phyloP scores from a whole-genome alignment of 2,329 filamentous ascomycete species.

The Colletotrichum sp. region DNA sequence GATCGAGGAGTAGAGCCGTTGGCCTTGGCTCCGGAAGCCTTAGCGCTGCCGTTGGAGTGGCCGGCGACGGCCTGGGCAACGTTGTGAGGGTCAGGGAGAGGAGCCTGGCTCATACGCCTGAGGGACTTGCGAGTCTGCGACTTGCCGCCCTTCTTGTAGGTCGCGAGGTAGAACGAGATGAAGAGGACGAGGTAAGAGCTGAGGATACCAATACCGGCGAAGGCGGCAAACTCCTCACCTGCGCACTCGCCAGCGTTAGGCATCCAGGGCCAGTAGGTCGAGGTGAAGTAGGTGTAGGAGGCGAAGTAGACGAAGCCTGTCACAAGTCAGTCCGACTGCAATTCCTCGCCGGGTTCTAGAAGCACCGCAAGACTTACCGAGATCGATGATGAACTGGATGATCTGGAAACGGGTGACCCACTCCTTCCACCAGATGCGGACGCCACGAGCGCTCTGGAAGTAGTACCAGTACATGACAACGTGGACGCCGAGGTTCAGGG shows the following conservation, averaged over 20 bases:
- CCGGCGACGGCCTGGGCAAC: constrained; percentile 59
- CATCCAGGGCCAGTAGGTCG: constrained; percentile 84
- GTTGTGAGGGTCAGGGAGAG: constrained; percentile 82
- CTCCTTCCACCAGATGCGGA: constrained; percentile 99
- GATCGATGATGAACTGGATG: constrained; percentile 94
- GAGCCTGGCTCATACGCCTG: constrained; percentile 68
- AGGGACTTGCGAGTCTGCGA: constrained; percentile 78
- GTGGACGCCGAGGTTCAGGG: constrained; percentile 90
- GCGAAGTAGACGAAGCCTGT: constrained; percentile 97
- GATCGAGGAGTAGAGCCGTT: constrained; percentile 69
- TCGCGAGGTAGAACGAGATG: constrained; percentile 98
- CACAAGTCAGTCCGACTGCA: constrained; percentile 24
- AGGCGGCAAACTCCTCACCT: constrained; percentile 95
- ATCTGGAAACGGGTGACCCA: constrained; percentile 99
- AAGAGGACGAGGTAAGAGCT: constrained; percentile 97
- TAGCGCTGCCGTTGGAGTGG: constrained; percentile 57
- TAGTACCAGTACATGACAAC: constrained; percentile 99
- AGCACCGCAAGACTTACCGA: constrained; percentile 66
- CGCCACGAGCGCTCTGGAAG: constrained; percentile 96
- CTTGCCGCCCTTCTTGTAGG: constrained; percentile 89
- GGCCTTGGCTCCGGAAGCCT: constrained; percentile 58
- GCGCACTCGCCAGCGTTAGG: constrained; percentile 88
- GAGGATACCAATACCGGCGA: constrained; percentile 89
- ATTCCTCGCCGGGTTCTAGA: background rate
- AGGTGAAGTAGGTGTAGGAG: constrained; percentile 98